Base-by-base conservation (phyloP, 2,329 filamentous ascomycete genomes). In the Botryotinia globosa region DNA sequence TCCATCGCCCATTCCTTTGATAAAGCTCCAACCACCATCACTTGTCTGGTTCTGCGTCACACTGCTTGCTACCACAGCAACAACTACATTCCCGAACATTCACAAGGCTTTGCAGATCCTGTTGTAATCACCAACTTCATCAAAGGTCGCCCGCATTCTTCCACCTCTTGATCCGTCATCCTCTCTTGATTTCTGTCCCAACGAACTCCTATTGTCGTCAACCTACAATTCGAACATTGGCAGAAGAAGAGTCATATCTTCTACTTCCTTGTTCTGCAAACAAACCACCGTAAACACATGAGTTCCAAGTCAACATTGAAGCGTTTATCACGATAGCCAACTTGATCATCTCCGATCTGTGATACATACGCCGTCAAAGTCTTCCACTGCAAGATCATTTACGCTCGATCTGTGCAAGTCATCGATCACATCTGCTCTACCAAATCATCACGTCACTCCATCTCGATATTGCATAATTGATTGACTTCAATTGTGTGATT, bases 201-300 rank as follows among this genome's bases (percentile, higher is more conserved):
- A 34, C 58, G 34, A 29, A 25, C 59, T 39, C 59, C 63, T 51
- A 62, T 69, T 67, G 42, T 56, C 39, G 29, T 45, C 62, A 34
- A 58, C 70, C 62, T 68, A 67, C 64, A 62, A 34, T 42, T 62
- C 42, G 71, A 72, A 69, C 71, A 72, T 75, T 75, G 78, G 77
- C 75, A 78, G 79, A 78, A 78, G 77, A 83, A 83, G 84, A 86
- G 84, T 85, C 81, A 85, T 82, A 83, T 84, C 82, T 85, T 84
- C 81, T 78, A 82, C 81, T 80, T 79, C 82, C 81, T 72, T 83
- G 79, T 82, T 83, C 81, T 77, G 79, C 79, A 77, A 80, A 83
- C 77, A 79, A 78, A 78, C 75, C 79, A 76, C 71, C 73, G 76
- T 73, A 76, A 77, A 79, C 82, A 82, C 80, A 85, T 84, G 83